Evolutionary conservation across 805 yeast species (phyloP), one percentile per base, ranked within the genome.

Genomic region (Grigorovia yakushimaensis): DNA sequence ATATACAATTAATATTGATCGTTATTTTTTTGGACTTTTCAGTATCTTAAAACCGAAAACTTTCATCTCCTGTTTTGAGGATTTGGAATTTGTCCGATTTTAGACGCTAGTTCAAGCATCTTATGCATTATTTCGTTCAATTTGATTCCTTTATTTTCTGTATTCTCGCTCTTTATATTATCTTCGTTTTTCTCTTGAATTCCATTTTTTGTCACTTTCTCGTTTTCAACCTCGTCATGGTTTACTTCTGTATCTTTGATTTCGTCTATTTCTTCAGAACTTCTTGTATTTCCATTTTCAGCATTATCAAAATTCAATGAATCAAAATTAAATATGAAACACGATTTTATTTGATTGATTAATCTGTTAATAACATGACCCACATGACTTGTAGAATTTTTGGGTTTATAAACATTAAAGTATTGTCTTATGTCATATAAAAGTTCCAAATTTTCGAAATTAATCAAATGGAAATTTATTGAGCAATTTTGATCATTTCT

Each of bases 261-360:
- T n/a, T n/a, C n/a, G n/a, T n/a, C n/a, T n/a, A n/a, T n/a, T n/a
- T n/a, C n/a, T n/a, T n/a, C n/a, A n/a, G n/a, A n/a, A n/a, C n/a
- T n/a, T n/a, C n/a, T n/a, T n/a, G n/a, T n/a, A n/a, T n/a, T 47
- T 7, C 40, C 39, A 8, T 44, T 42, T 33, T 44, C 35, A n/a
- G 45, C 44, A 19, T 48, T 45, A 24, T 24, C 20, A n/a, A 24
- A 19, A 42, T 30, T 40, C 18, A 45, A 20, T 24, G 51, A 41
- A 33, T 55, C 51, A 27, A 70, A 43, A 44, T 65, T 60, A 44
- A 67, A 57, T 5, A 71, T 43, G 27, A 67, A 60, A 36, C 70
- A 58, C 24, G 69, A 56, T 49, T 70, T 71, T 30, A 73, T 66
- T 39, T 65, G 61, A 10, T 57, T 51, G 23, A 67, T 51, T 18